Evolutionary conservation across 805 yeast genomes (phyloP), one percentile per base, ranked within the genome.

Genomic region (Candida mattraensis): DNA sequence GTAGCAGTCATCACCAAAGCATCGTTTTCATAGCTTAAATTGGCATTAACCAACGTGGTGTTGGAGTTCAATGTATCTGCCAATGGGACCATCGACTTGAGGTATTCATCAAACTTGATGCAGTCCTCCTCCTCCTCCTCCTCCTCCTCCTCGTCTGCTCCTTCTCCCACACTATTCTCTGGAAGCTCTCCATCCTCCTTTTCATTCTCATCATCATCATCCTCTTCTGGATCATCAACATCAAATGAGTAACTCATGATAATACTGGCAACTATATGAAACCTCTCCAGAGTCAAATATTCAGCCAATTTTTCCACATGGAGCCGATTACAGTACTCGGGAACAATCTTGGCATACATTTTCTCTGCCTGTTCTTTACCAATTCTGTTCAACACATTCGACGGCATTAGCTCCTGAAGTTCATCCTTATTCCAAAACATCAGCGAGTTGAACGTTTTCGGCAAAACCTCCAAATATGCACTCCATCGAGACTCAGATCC

Each of bases 161-260:
- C 58, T 1, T 50, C 60, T 7, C 54, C 58, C 1, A 45, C 58
- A 0, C 48, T 55, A 2, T 48, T 58, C 5, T 55, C 60, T 3
- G 46, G 50, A 7, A 40, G 45, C 10, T 35, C 45, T 16, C 30
- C 37, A 18, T 67, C 74, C 11, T 59, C 63, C 9, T 60, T 65
- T 19, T 63, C 69, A 23, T 56, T 67, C 15, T 55, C 69, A 6
- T 43, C 51, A 3, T 48, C 44, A 1, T 47, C 58, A 1, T 40
- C 51, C 2, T 42, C 53, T 4, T 39, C 56, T 5, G 33, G 53
- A 8, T 48, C 57, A 51, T 76, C 83, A 10, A 87, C 84, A 56
- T 93, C 99, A 61, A 93, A 91, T 0, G 95, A 85, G 52, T 91
- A 91, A 1, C 96, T 75, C 87, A 88, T 77, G 30, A 93, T 85